phyloP scores from a whole-genome alignment of 2,329 filamentous ascomycete genomes.

The Daldinia sp. region DNA sequence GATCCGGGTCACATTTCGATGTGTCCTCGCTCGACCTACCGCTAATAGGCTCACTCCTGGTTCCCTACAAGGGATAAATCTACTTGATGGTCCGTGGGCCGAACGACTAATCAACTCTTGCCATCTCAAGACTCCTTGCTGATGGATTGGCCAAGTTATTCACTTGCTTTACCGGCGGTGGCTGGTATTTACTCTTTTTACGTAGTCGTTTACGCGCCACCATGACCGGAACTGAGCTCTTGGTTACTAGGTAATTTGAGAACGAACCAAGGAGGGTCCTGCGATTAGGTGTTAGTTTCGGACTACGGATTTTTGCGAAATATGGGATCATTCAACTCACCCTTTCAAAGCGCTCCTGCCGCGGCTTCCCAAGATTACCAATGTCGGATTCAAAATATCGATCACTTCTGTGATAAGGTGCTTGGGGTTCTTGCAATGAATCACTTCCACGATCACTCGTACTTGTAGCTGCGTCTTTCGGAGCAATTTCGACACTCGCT shows the following conservation, averaged over 20 bases:
- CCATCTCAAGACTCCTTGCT: conserved; percentile 71
- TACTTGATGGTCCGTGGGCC: neutral
- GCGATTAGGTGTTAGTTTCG: conserved; percentile 14
- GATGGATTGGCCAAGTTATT: conserved; percentile 81
- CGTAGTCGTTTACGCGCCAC: conserved; percentile 89
- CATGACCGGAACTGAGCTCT: conserved; percentile 97
- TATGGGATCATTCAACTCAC: conserved; percentile 60
- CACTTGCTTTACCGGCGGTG: conserved; percentile 73
- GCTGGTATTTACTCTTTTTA: conserved; percentile 85
- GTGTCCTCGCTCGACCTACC: too few species aligned
- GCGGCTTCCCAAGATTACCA: conserved; percentile 91
- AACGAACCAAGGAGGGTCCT: conserved; percentile 96
- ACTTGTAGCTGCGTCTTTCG: conserved; percentile 93
- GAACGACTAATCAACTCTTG: conserved; percentile 72
- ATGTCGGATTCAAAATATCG: conserved; percentile 86
- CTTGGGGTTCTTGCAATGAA: conserved; percentile 97
- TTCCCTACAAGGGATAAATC: neutral
- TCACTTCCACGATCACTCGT: conserved; percentile 90
- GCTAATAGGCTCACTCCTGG: neutral
- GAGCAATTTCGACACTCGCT: conserved; percentile 83
- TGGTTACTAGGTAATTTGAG: conserved; percentile 96
- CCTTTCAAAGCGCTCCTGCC: conserved; percentile 93
- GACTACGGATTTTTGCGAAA: neutral
- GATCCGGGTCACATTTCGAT: neutral
- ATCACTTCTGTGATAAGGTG: conserved; percentile 98